phyloP scores from a whole-genome alignment of 2,329 filamentous ascomycete genomes.

The Colletotrichum lentis region DNA sequence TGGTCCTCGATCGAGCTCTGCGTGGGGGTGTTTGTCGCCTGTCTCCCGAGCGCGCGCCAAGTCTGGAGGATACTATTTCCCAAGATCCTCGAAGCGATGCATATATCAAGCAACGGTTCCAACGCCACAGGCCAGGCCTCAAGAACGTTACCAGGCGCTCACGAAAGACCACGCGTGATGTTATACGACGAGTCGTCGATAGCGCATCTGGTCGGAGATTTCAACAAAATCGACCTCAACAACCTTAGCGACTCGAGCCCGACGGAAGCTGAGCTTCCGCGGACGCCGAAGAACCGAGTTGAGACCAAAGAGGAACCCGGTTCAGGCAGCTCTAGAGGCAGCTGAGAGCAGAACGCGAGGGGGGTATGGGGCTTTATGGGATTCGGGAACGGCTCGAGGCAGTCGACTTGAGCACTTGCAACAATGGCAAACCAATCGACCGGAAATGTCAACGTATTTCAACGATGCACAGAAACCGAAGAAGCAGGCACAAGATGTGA shows the following conservation, averaged over 20 bases:
- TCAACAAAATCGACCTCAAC: slow-evolving; percentile 21
- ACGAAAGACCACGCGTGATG: background rate
- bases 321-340: slow-evolving; percentile 11
- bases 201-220: slow-evolving; percentile 27
- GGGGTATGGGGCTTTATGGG: background rate
- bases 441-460: background rate
- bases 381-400: background rate
- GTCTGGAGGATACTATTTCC: slow-evolving; percentile 20
- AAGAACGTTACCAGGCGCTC: background rate
- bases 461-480: background rate
- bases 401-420: background rate
- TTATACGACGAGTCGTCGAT: slow-evolving; percentile 28
- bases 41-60: slow-evolving; percentile 27
- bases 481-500: background rate
- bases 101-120: slow-evolving; percentile 19
- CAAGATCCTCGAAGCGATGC: slow-evolving; percentile 19
- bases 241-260: background rate
- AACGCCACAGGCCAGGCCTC: slow-evolving; percentile 7
- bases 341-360: background rate
- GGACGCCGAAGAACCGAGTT: slow-evolving; percentile 7
- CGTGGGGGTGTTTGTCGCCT: slow-evolving; percentile 26
- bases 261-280: background rate
- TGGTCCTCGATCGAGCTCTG: slow-evolving; percentile 28
- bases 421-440: background rate
- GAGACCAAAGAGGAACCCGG: background rate